Percentiles rank a stretch among this genome's conserved stretches.
Evolutionary conservation across 768 basidiomycete species (phyloP).

Genomic region (Rhizopogon salebrosus): DNA sequence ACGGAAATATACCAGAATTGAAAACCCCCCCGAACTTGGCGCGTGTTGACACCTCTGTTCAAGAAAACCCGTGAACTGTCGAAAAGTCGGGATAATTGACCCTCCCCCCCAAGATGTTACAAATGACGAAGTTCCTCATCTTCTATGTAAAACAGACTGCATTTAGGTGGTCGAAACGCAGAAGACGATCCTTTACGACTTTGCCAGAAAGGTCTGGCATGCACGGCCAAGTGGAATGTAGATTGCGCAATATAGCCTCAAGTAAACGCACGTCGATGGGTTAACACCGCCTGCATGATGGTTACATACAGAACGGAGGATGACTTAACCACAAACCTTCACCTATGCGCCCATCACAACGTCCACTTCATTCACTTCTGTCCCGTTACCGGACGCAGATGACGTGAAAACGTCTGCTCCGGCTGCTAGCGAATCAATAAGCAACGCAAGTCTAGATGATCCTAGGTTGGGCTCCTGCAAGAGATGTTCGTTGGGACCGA

Average conservation of each 20-base stretch:
- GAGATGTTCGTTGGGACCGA: neutral
- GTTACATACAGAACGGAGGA: neutral
- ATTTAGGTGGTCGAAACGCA: neutral
- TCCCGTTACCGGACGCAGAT: slow-evolving; percentile 24
- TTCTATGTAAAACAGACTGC: neutral
- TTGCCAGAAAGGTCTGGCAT: neutral
- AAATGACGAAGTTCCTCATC: neutral
- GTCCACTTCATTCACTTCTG: slow-evolving; percentile 63
- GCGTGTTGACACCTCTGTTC: too few species aligned
- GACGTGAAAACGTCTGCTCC: slow-evolving; percentile 70
- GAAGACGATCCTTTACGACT: neutral
- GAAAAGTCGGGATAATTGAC: neutral
- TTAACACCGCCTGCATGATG: neutral
- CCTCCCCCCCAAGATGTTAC: neutral
- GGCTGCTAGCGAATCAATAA: slow-evolving; percentile 79
- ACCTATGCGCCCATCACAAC: slow-evolving; percentile 47
- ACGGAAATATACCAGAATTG: too few species aligned
- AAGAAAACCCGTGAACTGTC: neutral
- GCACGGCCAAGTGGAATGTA: neutral
- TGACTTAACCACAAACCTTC: neutral
- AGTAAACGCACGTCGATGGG: neutral
- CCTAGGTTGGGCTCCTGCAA: slow-evolving; percentile 63
- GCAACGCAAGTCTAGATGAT: slow-evolving; percentile 58
- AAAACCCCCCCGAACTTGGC: too few species aligned
- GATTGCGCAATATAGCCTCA: too few species aligned